Evolutionary conservation across 2,329 filamentous ascomycete genomes (phyloP).

Genomic region (Hypoxylon sp.): DNA sequence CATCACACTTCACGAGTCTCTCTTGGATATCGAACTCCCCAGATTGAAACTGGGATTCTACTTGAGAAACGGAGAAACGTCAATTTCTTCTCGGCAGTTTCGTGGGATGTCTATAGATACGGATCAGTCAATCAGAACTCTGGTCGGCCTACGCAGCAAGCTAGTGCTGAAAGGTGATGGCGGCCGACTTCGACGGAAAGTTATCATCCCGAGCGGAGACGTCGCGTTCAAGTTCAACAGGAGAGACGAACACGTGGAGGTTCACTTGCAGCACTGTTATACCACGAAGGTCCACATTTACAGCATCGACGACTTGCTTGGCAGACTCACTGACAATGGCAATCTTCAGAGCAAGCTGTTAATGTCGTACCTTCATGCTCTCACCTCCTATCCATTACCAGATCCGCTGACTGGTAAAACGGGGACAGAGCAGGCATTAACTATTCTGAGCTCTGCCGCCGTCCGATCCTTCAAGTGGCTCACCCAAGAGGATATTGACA

Average conservation of each 20-base stretch:
- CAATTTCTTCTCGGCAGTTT: constrained; percentile 63
- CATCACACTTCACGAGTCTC: constrained; percentile 41
- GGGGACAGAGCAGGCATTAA: constrained; percentile 67
- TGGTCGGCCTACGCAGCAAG: constrained; percentile 64
- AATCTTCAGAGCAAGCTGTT: constrained; percentile 65
- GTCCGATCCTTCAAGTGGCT: constrained; percentile 62
- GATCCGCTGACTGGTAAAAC: constrained; percentile 64
- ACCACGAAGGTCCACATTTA: constrained; percentile 52
- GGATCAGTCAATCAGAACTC: constrained; percentile 60
- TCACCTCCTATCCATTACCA: constrained; percentile 65
- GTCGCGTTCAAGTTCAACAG: constrained; percentile 5
- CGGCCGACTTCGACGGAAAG: constrained; percentile 20
- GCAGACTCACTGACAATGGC: constrained; percentile 64
- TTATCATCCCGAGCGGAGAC: constrained; percentile 42
- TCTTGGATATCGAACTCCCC: constrained; percentile 55
- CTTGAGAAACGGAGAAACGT: constrained; percentile 46
- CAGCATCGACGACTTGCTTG: constrained; percentile 62
- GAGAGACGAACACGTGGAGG: constrained; percentile 12
- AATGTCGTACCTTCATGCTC: constrained; percentile 65
- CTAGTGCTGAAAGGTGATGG: constrained; percentile 59
- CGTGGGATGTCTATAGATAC: constrained; percentile 63
- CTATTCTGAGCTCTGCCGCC: constrained; percentile 62
- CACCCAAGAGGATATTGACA: constrained; percentile 50
- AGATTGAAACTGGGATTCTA: constrained; percentile 63
- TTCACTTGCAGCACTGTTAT: constrained; percentile 20